Conservation (phyloP, 345 rosid species). For the Camelina sativa region DNA sequence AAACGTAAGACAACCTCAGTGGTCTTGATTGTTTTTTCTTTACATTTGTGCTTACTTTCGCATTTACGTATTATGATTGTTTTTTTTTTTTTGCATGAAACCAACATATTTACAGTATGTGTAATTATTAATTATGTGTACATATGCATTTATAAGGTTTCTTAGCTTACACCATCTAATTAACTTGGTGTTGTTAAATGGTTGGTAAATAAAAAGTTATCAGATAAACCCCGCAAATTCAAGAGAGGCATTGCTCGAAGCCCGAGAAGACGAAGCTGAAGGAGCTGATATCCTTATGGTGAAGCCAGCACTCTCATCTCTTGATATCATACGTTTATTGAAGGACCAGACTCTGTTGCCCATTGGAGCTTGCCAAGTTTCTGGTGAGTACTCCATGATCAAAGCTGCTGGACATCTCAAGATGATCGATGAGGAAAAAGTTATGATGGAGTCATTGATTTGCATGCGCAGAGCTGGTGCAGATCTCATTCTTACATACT, state of each 20-base stretch:
- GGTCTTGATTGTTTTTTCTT: neutral
- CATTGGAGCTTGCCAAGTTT: slow-evolving; percentile 76
- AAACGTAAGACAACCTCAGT: slow-evolving; percentile 57
- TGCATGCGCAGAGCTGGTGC: slow-evolving; percentile 94
- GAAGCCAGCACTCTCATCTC: slow-evolving; percentile 89
- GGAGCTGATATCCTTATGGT: slow-evolving; percentile 98
- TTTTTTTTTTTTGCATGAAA: no score
- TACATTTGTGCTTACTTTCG: neutral
- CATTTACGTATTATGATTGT: no score
- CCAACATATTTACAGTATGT: neutral
- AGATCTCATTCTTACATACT: slow-evolving; percentile 79
- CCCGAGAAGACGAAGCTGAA: slow-evolving; percentile 80
- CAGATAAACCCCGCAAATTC: slow-evolving; percentile 96
- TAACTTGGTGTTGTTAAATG: slow-evolving; percentile 39
- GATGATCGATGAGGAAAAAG: slow-evolving; percentile 91
- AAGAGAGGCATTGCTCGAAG: slow-evolving; percentile 87
- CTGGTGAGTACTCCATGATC: slow-evolving; percentile 95
- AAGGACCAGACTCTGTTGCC: slow-evolving; percentile 74
- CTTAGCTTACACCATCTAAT: slow-evolving; percentile 13
- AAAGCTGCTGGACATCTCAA: slow-evolving; percentile 84
- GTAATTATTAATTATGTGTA: neutral
- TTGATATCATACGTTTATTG: slow-evolving; percentile 87
- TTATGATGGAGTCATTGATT: slow-evolving; percentile 91
- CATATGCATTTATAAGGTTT: neutral
- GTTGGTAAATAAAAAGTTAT: slow-evolving; percentile 53